These are phyloP conservation scores for Penicillium cataractarum DNA, from an alignment of 495 filamentous ascomycete species.

Conservation along the genomic window DNA sequence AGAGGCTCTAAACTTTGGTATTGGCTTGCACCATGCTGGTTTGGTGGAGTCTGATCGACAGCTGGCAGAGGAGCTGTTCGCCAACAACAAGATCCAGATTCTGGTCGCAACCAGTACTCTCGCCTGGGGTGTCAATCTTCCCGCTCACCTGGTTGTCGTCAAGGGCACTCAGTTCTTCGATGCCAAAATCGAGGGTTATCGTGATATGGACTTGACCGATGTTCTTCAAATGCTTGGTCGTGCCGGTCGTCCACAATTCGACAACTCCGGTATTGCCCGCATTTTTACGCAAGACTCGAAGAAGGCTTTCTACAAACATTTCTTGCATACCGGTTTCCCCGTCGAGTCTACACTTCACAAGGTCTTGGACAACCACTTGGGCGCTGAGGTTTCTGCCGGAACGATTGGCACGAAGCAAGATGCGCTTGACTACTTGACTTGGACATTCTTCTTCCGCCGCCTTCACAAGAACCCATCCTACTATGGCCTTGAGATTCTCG, in stretches of 20 bases:
- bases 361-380: constrained; percentile 94
- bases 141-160: constrained; percentile 94
- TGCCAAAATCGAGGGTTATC: constrained; percentile 95
- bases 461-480: constrained; percentile 98
- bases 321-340: constrained; percentile 96
- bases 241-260: constrained; percentile 95
- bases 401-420: constrained; percentile 95
- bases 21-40: constrained; percentile 96
- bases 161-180: constrained; percentile 99
- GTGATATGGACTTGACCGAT: constrained; percentile 98
- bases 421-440: constrained; percentile 95
- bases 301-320: constrained; percentile 99
- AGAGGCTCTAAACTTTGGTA: constrained; percentile 93
- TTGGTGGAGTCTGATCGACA: constrained; percentile 92
- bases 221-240: constrained; percentile 98
- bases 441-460: constrained; percentile 98
- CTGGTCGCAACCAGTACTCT: constrained; percentile 95
- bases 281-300: constrained; percentile 98
- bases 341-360: constrained; percentile 97
- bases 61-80: constrained; percentile 89
- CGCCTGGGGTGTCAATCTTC: constrained; percentile 98
- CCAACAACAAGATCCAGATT: constrained; percentile 98
- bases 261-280: constrained; percentile 89
- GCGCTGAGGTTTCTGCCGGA: constrained; percentile 90
- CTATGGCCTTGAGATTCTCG: constrained; percentile 92